Percentiles rank a stretch among this genome's conserved stretches.
These are phyloP conservation scores for Chaetomiaceae sp. DNA, from an alignment of 2,329 filamentous ascomycete genomes.

Conservation along the genomic window DNA sequence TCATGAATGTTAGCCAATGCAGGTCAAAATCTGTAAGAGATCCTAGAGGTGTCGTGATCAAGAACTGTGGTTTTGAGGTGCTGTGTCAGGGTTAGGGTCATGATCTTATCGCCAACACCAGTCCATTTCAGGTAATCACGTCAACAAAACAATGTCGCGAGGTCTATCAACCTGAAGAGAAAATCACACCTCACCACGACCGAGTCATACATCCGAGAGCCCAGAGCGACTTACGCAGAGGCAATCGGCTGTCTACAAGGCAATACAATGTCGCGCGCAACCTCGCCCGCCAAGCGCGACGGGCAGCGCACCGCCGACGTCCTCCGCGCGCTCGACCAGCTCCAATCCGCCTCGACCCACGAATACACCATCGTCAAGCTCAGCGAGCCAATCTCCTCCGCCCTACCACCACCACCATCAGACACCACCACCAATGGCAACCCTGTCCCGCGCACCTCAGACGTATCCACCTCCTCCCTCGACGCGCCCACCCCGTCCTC, in stretches of 20 bases:
- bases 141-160: constrained; percentile 15
- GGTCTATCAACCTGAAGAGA: not conserved
- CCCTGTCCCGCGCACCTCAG: constrained; percentile 58
- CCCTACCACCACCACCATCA: constrained; percentile 34
- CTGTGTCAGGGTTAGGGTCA: constrained; percentile 11
- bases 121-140: constrained; percentile 6
- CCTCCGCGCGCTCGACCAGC: constrained; percentile 44
- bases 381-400: constrained; percentile 66
- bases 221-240: not conserved
- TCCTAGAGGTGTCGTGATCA: too few relatives aligned
- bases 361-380: constrained; percentile 72
- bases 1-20: too few relatives aligned
- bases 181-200: not conserved
- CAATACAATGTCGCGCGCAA: constrained; percentile 11
- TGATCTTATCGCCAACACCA: not conserved
- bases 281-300: constrained; percentile 11
- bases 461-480: constrained; percentile 62
- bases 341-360: constrained; percentile 46
- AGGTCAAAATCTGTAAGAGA: too few relatives aligned
- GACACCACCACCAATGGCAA: constrained; percentile 26
- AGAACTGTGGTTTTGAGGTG: too few relatives aligned
- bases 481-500: constrained; percentile 69
- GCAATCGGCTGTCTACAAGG: not conserved
- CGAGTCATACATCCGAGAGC: not conserved
- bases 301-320: constrained; percentile 35